Conservation (phyloP, 495 filamentous ascomycete species). For the Neurospora sp. region DNA sequence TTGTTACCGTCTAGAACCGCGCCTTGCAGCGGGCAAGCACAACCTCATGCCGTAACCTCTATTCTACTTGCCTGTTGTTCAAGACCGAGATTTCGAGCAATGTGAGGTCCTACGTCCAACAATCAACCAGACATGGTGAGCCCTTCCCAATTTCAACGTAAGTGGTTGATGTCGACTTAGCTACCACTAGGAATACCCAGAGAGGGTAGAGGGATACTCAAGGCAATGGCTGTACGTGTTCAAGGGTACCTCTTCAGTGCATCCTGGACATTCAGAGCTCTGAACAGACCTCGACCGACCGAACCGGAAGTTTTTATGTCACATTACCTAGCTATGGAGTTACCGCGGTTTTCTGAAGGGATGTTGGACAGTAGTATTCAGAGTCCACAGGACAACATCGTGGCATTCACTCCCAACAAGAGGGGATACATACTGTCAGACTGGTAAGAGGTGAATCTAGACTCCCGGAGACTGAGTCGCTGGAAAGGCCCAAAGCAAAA, state of each 20-base stretch:
- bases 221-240: background rate
- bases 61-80: background rate
- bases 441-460: background rate
- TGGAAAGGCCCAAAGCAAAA: background rate
- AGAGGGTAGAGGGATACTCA: background rate
- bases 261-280: background rate
- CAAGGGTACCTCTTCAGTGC: background rate
- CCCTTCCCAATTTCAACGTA: background rate
- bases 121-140: background rate
- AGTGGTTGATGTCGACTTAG: background rate
- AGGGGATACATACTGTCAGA: background rate
- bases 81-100: background rate
- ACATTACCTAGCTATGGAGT: background rate
- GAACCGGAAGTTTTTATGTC: background rate
- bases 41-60: background rate
- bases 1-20: background rate
- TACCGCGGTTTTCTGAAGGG: background rate
- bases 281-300: background rate
- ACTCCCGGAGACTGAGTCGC: background rate
- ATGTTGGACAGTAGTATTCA: background rate
- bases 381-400: background rate
- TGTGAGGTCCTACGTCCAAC: background rate
- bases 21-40: background rate
- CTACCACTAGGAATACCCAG: background rate
- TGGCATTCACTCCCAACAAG: background rate